phyloP scores from a whole-genome alignment of 176 grass and related monocot genomes.

The Alopecurus myosuroides region DNA sequence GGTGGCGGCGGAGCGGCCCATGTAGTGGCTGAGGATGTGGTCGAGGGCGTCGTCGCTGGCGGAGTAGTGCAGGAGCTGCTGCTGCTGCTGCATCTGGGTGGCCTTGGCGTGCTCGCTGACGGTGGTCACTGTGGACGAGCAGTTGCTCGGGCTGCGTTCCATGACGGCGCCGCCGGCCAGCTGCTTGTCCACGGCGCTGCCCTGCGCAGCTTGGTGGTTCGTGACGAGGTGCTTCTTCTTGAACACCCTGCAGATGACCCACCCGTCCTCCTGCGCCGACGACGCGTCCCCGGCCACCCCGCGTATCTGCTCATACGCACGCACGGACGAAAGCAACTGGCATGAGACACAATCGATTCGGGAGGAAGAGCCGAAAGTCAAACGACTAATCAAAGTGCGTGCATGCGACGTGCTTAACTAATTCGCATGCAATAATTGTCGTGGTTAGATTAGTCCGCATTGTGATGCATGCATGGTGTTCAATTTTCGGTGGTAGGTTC shows the following conservation, averaged over 20 bases:
- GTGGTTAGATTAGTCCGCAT: neutral
- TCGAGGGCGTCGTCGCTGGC: slow-evolving; percentile 61
- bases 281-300: slow-evolving; percentile 38
- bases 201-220: slow-evolving; percentile 26
- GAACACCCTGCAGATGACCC: slow-evolving; percentile 92
- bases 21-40: slow-evolving; percentile 74
- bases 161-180: neutral
- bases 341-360: neutral
- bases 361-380: neutral
- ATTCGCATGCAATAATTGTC: neutral
- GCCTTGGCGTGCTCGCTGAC: slow-evolving; percentile 28
- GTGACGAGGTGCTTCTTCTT: slow-evolving; percentile 78
- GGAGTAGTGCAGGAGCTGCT: slow-evolving; percentile 37
- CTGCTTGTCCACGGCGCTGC: slow-evolving; percentile 4
- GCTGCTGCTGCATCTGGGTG: slow-evolving; percentile 26
- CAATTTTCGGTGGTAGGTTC: neutral
- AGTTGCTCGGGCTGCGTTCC: slow-evolving; percentile 44
- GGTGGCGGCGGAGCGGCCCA: slow-evolving; percentile 14
- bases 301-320: slow-evolving; percentile 22
- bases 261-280: slow-evolving; percentile 66
- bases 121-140: slow-evolving; percentile 41
- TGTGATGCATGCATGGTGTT: neutral
- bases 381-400: neutral
- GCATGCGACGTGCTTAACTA: neutral
- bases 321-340: neutral